Evolutionary conservation across 2,329 filamentous ascomycete genomes (phyloP), one percentile per base, ranked within the genome.

Genomic region (Ophiocordyceps sinensis): DNA sequence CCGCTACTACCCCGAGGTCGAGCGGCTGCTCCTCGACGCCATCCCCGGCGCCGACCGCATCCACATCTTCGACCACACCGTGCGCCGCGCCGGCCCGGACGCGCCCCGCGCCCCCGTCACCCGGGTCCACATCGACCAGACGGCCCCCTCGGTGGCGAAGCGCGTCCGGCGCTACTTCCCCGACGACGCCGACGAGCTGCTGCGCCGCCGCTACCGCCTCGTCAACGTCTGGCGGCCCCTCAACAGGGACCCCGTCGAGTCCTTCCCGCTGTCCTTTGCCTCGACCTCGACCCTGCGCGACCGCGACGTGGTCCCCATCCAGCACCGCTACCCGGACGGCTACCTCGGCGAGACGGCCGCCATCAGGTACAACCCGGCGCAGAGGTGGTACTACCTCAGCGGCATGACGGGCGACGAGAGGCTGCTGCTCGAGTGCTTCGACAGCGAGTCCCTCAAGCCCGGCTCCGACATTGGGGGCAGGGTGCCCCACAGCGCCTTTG

Each of bases 1-100:
- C 1, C 70, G 77, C 41, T 95, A 94, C 68, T 95, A 95, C 64
- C 82, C 85, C 0, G 86, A 94, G 56, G 75, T 94, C 9, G 81
- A 88, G 61, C 58, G 70, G 38, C 64, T 94, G 23, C 65, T 95
- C 1, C 64, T 87, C 3, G 63, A 75, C 13, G 60, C 75, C 43
- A 67, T 93, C 14, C 77, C 80, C 0, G 83, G 81, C 41, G 71
- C 75, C 23, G 69, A 73, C 43, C 69, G 71, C 5, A 67, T 94
- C 28, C 66, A 85, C 49, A 65, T 94, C 55, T 94, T 94, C 62
- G 86, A 94, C 66, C 84, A 94, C 65, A 94, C 86, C 8, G 76
- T 94, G 57, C 81, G 87, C n/a, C 75, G 82, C 35, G 67, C 75
- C 11, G 56, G 61, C 2, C 71, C 77, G 0, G 60, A 65, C 41